Evolutionary conservation across 345 rosid genomes (phyloP).

Genomic region (Limnanthes douglasii): DNA sequence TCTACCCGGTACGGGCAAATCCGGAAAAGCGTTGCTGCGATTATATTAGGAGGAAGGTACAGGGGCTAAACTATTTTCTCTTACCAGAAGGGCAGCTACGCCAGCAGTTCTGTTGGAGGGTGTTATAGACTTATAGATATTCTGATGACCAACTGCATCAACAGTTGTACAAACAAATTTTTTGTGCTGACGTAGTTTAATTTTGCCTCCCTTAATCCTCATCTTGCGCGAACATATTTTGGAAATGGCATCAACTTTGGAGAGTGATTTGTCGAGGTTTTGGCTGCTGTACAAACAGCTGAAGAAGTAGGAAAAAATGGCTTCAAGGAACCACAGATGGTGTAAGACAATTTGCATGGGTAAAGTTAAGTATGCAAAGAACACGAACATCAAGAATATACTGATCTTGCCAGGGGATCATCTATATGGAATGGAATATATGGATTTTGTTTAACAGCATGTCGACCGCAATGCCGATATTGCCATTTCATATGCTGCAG

Average conservation of each 20-base stretch:
- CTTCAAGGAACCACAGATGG: conserved; percentile 99
- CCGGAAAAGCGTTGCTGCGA: conserved; percentile 78
- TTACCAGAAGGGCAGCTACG: conserved; percentile 76
- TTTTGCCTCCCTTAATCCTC: conserved; percentile 89
- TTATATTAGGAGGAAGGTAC: conserved; percentile 94
- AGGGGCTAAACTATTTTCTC: conserved; percentile 86
- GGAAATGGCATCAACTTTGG: conserved; percentile 90
- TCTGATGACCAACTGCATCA: conserved; percentile 96
- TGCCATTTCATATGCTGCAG: conserved; percentile 68
- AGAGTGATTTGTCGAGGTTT: conserved; percentile 94
- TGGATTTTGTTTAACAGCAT: conserved; percentile 76
- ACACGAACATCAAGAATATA: conserved; percentile 59
- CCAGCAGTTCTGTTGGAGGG: conserved; percentile 98
- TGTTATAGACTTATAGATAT: conserved; percentile 88
- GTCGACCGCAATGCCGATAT: conserved; percentile 66
- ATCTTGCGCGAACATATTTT: conserved; percentile 72
- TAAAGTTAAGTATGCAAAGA: conserved; percentile 73
- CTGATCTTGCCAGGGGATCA: conserved; percentile 84
- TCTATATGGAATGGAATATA: conserved; percentile 81
- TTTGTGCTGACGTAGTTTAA: conserved; percentile 90
- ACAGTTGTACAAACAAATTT: conserved; percentile 87
- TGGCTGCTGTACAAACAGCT: conserved; percentile 95
- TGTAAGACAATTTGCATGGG: conserved; percentile 90
- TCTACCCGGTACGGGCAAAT: conserved; percentile 44
- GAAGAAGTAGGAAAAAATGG: conserved; percentile 88